Conservation (phyloP, 202 grass and related monocot genomes). For the Hordeum pubiflorum region DNA sequence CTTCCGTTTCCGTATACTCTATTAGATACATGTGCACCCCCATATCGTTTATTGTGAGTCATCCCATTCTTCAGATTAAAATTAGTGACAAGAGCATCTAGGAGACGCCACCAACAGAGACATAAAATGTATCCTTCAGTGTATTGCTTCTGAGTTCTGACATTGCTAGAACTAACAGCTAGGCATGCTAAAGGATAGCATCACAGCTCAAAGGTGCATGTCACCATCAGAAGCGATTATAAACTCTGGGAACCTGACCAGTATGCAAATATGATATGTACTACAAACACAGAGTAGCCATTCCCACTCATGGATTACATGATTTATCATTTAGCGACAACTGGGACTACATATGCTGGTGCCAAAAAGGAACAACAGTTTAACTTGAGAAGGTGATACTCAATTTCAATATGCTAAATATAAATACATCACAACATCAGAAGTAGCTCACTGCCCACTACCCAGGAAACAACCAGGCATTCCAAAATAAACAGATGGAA, state of each 20-base stretch:
- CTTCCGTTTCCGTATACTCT: not conserved
- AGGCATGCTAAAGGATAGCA: not conserved
- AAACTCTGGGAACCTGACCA: not conserved
- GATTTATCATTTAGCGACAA: not conserved
- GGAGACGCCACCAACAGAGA: not conserved
- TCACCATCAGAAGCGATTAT: not conserved
- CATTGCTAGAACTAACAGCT: not conserved
- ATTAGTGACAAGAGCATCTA: not conserved
- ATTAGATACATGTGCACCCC: not conserved
- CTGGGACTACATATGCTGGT: not conserved
- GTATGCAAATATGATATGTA: not conserved
- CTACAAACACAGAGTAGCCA: not conserved
- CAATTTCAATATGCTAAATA: not conserved
- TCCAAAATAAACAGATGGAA: not conserved
- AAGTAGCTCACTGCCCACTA: not conserved
- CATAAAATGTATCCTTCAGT: not conserved
- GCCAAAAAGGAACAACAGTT: not conserved
- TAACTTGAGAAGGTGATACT: not conserved
- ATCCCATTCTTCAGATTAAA: not conserved
- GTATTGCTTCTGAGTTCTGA: not conserved
- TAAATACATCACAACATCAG: not conserved
- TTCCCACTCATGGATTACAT: not conserved
- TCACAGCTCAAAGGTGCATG: not conserved
- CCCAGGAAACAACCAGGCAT: not conserved
- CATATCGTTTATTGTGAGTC: not conserved